Evolutionary conservation across 345 rosid species (phyloP).

Genomic region (Hirschfeldia incana): DNA sequence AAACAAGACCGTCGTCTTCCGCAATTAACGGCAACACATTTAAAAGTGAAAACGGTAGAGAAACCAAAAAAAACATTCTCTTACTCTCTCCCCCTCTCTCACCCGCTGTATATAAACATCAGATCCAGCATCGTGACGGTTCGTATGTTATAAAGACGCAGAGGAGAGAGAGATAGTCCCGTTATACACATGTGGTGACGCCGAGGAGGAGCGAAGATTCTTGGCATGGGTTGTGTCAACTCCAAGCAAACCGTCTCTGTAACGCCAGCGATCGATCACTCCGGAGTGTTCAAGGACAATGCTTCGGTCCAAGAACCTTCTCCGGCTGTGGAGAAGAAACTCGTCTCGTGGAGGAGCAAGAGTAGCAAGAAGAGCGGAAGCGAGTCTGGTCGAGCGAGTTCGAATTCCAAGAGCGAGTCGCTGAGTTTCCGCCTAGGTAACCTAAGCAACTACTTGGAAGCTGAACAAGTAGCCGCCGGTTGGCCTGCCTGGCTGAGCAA

Average conservation of each 20-base stretch:
- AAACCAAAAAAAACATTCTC: constrained; percentile 14
- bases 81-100: constrained; percentile 24
- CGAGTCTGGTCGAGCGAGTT: constrained; percentile 74
- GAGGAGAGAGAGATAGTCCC: neutral
- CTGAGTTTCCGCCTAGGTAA: constrained; percentile 73
- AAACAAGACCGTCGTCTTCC: constrained; percentile 36
- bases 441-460: constrained; percentile 62
- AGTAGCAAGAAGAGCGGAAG: constrained; percentile 36
- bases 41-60: neutral
- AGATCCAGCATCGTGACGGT: neutral
- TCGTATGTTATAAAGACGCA: neutral
- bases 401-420: constrained; percentile 60
- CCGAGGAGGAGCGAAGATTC: neutral
- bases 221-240: constrained; percentile 86
- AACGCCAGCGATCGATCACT: constrained; percentile 81
- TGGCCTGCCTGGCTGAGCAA: constrained; percentile 99
- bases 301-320: constrained; percentile 27
- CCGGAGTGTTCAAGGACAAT: constrained; percentile 55
- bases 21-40: constrained; percentile 27
- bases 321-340: constrained; percentile 33
- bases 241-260: constrained; percentile 91
- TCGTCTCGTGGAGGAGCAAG: constrained; percentile 35
- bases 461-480: constrained; percentile 95
- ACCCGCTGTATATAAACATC: neutral
- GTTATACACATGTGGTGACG: constrained; percentile 12